Evolutionary conservation across 805 yeast genomes (phyloP).

Genomic region (Naumovozyma baii): DNA sequence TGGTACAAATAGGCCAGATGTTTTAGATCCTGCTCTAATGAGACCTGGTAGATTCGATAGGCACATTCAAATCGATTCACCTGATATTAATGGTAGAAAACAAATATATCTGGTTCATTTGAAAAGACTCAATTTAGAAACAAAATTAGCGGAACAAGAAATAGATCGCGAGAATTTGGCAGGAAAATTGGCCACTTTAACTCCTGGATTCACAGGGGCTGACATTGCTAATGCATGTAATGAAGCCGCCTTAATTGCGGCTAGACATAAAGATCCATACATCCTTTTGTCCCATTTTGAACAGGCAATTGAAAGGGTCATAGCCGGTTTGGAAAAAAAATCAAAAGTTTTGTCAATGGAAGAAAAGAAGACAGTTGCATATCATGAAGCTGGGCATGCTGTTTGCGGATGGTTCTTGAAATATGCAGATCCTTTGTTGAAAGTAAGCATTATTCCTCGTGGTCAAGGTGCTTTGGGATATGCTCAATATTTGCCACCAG

Average conservation of each 20-base stretch:
- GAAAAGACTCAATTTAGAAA: slow-evolving; percentile 30
- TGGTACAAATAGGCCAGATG: slow-evolving; percentile 90
- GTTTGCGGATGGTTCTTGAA: slow-evolving; percentile 88
- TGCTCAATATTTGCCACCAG: slow-evolving; percentile 90
- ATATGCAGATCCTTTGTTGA: slow-evolving; percentile 82
- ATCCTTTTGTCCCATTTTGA: slow-evolving; percentile 73
- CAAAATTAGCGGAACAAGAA: slow-evolving; percentile 34
- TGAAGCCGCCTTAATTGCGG: slow-evolving; percentile 90
- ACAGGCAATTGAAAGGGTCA: slow-evolving; percentile 85
- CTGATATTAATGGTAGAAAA: slow-evolving; percentile 83
- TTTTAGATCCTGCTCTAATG: slow-evolving; percentile 77
- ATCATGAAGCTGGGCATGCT: slow-evolving; percentile 96
- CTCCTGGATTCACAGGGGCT: slow-evolving; percentile 95
- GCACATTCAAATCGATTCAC: slow-evolving; percentile 76
- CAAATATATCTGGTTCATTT: slow-evolving; percentile 79
- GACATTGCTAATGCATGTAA: slow-evolving; percentile 92
- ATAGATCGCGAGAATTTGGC: slow-evolving; percentile 50
- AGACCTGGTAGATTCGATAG: slow-evolving; percentile 95
- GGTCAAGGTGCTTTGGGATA: slow-evolving; percentile 95
- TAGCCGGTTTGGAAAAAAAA: slow-evolving; percentile 88
- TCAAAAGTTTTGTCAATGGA: slow-evolving; percentile 68
- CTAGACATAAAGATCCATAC: slow-evolving; percentile 54
- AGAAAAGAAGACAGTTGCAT: slow-evolving; percentile 80
- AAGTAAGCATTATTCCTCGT: slow-evolving; percentile 90
- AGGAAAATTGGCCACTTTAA: slow-evolving; percentile 80